Conservation (phyloP, 495 filamentous ascomycete species). For the Aspergillus coremiiformis region DNA sequence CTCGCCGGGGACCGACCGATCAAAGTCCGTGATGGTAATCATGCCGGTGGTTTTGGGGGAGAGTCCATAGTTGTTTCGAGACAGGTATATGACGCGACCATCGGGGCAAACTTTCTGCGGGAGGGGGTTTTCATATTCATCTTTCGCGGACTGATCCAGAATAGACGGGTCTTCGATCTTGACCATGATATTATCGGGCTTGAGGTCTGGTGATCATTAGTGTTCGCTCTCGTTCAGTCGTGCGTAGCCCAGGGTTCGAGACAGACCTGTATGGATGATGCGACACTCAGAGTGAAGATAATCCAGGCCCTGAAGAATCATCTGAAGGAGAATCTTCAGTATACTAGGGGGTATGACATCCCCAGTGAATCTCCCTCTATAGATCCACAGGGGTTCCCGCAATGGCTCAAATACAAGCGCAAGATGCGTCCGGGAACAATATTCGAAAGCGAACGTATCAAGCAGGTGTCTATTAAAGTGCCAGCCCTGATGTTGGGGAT, state of each 20-base stretch:
- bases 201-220: no score
- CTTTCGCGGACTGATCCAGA: no score
- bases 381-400: conserved; percentile 21
- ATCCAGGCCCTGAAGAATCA: conserved; percentile 76
- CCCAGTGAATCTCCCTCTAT: conserved; percentile 4
- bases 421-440: conserved; percentile 19
- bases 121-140: no score
- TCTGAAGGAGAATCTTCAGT: conserved; percentile 78
- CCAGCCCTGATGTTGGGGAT: conserved; percentile 39
- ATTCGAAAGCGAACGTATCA: conserved; percentile 24
- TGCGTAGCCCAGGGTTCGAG: no score
- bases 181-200: no score
- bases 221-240: no score
- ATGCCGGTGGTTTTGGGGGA: no score
- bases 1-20: conserved; percentile 17
- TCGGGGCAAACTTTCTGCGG: no score
- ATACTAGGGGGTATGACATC: conserved; percentile 54
- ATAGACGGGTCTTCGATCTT: no score
- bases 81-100: no score
- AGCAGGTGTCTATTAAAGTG: conserved; percentile 21
- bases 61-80: no score
- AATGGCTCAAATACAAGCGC: conserved; percentile 32
- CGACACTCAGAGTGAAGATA: conserved; percentile 81
- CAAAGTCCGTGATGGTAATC: no score
- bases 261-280: conserved; percentile 81